Base-by-base conservation (phyloP, 352 stramenopile species). In the Blastocystis sp. region DNA sequence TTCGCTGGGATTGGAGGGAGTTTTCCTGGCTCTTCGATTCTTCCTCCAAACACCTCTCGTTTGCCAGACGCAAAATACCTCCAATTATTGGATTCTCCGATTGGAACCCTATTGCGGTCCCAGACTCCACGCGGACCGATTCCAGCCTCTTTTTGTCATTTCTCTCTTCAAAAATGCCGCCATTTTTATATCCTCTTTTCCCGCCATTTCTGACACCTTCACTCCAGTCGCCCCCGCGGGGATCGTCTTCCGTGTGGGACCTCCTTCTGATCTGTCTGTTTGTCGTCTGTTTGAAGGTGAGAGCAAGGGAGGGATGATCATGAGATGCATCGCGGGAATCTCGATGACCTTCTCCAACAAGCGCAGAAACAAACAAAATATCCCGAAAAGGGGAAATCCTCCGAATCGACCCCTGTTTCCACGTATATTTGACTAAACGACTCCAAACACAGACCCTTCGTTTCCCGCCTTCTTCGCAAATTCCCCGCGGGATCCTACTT, bases 1-100 rank as follows among this genome's bases (percentile, higher is more conserved):
- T 11, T 32, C 44, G 8, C n/a, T 69, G 38, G 18, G 9, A 14
- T 32, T 69, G 8, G n/a, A n/a, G 8, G n/a, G 16, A 11, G 21
- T 46, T 6, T 69, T n/a, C 36, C 9, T n/a, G 1, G 1, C 21
- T 0, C 46, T 78, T n/a, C 67, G 67, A 21, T 78, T 61, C 24
- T 21, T 78, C n/a, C 27, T 78, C 11, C 67, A 78, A 61, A 78
- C 67, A 7, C 67, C 67, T 7, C 11, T 78, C 38, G 38, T 78
- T 46, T 78, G 67, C n/a, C 67, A 78, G n/a, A 56, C 67, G n/a
- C 42, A 11, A 7, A 4, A 42, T 27, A n/a, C 27, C n/a, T 56
- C 34, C 32, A 40, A 40, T 11, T 14, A n/a, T 14, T 78, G 67
- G 67, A n/a, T n/a, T 4, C 38, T 78, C 7, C 11, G 11, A 1